Base-by-base conservation (phyloP, 2,329 filamentous ascomycete genomes). In the Fusarium sambucinum region DNA sequence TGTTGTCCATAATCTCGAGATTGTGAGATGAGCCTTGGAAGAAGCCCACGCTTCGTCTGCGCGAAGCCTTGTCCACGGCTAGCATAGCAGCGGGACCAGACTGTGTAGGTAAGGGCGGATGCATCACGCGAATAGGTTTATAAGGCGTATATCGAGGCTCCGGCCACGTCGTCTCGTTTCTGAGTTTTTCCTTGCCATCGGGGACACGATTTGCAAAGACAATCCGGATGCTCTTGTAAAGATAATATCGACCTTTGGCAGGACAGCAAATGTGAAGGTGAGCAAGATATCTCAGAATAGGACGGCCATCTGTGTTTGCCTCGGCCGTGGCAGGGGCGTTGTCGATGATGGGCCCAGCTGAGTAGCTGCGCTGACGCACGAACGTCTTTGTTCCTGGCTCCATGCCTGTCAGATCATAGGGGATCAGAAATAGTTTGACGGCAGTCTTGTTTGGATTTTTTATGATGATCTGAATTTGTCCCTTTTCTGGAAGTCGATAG, bases 401-500 rank as follows among this genome's bases (percentile, higher is more conserved):
- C 95, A 99, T 99, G 52, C 93, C 95, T 1, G 89, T 86, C 2
- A 99, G 83, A 76, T 98, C 94, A 73, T 98, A 99, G 0, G 95
- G 96, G 4, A 99, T 89, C 25, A 98, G 85, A 72, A 98, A 98
- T 1, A 99, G 84, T 78, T 99, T 98, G 55, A 98, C 95, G 2
- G 96, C 96, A 5, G 96, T 98, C 77, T 98, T 98, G 81, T 98
- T 97, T 17, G 94, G 95, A 74, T 98, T 99, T 78, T 98, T 98
- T 77, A 99, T 93, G 65, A 99, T 91, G 68, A 99, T 97, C 74
- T 99, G 96, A 16, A 99, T 84, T 78, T 98, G 96, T 0, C 96
- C 96, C 77, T 94, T 92, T 75, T 96, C 90, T 1, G 96, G 96
- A 54, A 99, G 97, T 42, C 96, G 90, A 77, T 98, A 99, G 75